A percentile compares a stretch with the other conserved stretches of the same genome.
Conservation (phyloP, 2,329 filamentous ascomycete species). For the Colletotrichum sp. region DNA sequence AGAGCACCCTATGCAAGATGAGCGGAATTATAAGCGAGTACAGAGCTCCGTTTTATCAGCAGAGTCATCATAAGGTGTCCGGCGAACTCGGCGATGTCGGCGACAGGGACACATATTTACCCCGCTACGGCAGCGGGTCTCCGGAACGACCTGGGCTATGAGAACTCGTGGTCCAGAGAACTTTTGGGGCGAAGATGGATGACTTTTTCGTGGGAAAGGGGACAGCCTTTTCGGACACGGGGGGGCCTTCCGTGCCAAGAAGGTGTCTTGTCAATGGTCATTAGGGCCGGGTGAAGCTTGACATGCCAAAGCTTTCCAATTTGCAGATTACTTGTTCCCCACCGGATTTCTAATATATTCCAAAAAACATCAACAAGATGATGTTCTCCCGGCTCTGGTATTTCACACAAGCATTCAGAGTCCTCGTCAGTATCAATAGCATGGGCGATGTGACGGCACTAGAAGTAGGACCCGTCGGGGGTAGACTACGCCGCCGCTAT, state of each 20-base stretch:
- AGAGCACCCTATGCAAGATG: background rate
- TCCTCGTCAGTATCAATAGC: background rate
- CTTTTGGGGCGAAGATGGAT: background rate
- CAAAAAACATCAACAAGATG: background rate
- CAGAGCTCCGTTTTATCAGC: background rate
- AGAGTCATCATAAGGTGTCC: background rate
- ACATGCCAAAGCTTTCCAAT: too few relatives aligned
- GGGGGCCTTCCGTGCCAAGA: fast-evolving
- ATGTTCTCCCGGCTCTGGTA: background rate
- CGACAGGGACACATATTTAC: background rate
- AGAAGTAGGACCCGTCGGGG: background rate
- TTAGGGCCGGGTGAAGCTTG: too few relatives aligned
- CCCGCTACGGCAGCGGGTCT: background rate
- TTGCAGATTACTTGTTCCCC: too few relatives aligned
- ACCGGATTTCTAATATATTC: background rate
- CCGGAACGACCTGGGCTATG: background rate
- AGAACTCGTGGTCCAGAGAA: background rate
- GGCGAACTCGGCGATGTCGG: background rate
- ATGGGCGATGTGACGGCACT: background rate
- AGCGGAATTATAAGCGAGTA: background rate
- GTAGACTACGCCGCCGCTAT: background rate
- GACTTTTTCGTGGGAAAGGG: background rate
- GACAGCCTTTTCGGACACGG: fast-evolving
- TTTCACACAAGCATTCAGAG: background rate
- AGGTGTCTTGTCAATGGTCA: background rate